Evolutionary conservation across 73 alveolate genomes (phyloP), one percentile per base, ranked within the genome.

Genomic region (Paramecium bursaria): DNA sequence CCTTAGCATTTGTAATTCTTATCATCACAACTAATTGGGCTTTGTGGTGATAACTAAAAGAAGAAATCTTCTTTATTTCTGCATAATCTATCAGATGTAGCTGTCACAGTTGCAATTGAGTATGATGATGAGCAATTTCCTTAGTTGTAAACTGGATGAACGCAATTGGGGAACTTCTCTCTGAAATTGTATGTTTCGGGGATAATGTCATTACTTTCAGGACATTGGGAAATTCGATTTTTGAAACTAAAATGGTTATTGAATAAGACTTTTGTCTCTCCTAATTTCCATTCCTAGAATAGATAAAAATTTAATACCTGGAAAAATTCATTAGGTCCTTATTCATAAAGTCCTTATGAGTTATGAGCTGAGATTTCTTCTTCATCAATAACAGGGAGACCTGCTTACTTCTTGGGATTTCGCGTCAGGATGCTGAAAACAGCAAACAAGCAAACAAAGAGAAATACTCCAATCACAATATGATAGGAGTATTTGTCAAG

Each of bases 71-170:
- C 17, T n/a, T 90, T 86, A 46, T 50, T 49, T 27, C 85, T 86
- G 50, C 96, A 90, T 44, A 90, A 90, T 73, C 93, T 89, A 75
- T 90, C 95, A 27, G 87, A 23, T 29, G 82, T 42, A 39, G 88
- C 74, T 10, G 96, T 86, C 9, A 94, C 95, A 23, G 90, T 53
- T 46, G 95, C 88, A 4, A 73, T 50, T 4, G 96, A 94, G 75
- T 86, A 85, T 55, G 92, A 61, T 13, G 91, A 88, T 75, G 93
- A 85, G 74, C 96, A 91, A 74, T 90, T 91, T 80, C 89, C 92
- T 90, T 91, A 90, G 54, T 74, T 86, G 13, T 30, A 14, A 26
- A 90, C 79, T 23, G 49, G 61, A 52, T 85, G 48, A 57, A 86
- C 87, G 46, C 96, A 91, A 33, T 75, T 85, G 73, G 88, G 88